phyloP scores from a whole-genome alignment of 176 grass and related monocot genomes.

The Miscanthus lutarioriparius region DNA sequence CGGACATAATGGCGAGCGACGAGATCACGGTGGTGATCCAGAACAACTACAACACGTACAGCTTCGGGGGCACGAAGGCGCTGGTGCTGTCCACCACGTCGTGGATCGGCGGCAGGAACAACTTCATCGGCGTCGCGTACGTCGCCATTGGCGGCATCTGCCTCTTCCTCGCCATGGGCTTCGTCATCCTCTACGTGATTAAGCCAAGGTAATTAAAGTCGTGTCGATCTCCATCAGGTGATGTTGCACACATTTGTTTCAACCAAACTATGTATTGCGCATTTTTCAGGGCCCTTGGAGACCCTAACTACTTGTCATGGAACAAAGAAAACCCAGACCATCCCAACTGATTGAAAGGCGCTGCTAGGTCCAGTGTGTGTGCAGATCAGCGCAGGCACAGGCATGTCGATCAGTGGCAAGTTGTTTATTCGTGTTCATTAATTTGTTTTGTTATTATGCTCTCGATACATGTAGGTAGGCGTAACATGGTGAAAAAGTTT shows the following conservation, averaged over 20 bases:
- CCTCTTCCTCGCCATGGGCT: slow-evolving; percentile 62
- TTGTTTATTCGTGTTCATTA: neutral
- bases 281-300: slow-evolving; percentile 73
- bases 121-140: slow-evolving; percentile 80
- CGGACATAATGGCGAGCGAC: slow-evolving; percentile 61
- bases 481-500: neutral
- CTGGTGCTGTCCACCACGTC: slow-evolving; percentile 83
- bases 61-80: slow-evolving; percentile 79
- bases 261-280: neutral
- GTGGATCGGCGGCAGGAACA: slow-evolving; percentile 89
- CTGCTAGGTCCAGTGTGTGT: neutral
- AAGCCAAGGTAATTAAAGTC: slow-evolving; percentile 52
- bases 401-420: neutral
- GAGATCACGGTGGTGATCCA: slow-evolving; percentile 78
- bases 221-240: neutral
- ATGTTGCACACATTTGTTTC: neutral
- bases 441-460: neutral
- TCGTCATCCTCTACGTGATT: slow-evolving; percentile 63
- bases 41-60: slow-evolving; percentile 98
- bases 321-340: slow-evolving; percentile 55
- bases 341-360: slow-evolving; percentile 24
- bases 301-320: slow-evolving; percentile 84
- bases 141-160: slow-evolving; percentile 64
- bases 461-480: neutral
- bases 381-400: neutral